Evolutionary conservation across 2,329 filamentous ascomycete species (phyloP), one percentile per base, ranked within the genome.

Genomic region (Talaromyces sp.): DNA sequence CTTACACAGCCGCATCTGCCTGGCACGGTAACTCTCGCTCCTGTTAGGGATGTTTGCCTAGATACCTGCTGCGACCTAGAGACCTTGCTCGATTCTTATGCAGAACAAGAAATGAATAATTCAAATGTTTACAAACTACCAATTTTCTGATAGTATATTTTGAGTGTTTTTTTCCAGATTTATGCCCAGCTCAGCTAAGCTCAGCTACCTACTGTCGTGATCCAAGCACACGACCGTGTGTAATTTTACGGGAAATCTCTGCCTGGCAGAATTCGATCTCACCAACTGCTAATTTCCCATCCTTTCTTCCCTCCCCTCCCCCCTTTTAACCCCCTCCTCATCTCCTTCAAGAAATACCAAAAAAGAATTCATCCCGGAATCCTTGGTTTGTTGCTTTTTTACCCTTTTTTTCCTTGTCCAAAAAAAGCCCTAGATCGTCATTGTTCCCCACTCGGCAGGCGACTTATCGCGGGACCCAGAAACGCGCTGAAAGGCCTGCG

Each of bases 401-500:
- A 27, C 29, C 24, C 30, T 51, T 36, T 9, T 27, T 32, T 51
- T 13, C 30, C 44, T 37, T n/a, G n/a, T 32, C 41, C 36, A 8
- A 24, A 39, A 33, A 42, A 47, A 55, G 51, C 58, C 56, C 53
- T 54, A 60, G 46, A 51, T 52, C 57, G 52, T 50, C 55, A 58
- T 54, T 54, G 49, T 60, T 60, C 55, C 60, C 59, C 58, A 59
- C 53, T 55, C 47, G 52, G 54, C 56, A 51, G 55, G 55, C 55
- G 47, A 57, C 61, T 60, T 58, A 62, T 63, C 62, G 54, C 58
- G 54, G 57, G 54, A 56, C 52, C 59, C 59, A 54, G 55, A 51
- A 43, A 49, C 62, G 56, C 62, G 58, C 58, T 58, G 60, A 60
- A 63, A 62, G 60, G 51, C 61, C 55, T 60, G 58, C 59, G 50